Evolutionary conservation across 331 rosid genomes (phyloP).

Genomic region (Malus hybrid): DNA sequence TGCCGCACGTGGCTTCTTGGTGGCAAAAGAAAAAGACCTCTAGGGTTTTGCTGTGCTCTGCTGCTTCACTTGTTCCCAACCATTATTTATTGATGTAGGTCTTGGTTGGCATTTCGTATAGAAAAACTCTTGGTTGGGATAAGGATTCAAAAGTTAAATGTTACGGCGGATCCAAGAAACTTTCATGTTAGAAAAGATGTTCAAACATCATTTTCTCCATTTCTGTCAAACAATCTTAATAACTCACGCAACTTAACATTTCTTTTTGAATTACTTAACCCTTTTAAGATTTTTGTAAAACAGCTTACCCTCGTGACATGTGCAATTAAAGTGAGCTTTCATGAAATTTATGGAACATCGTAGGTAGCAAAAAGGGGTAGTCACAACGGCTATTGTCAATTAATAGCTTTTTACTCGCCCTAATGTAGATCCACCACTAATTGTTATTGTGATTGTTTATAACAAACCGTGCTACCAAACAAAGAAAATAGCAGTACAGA

Average conservation of each 20-base stretch:
- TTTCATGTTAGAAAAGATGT: neutral
- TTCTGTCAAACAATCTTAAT: no score
- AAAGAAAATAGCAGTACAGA: no score
- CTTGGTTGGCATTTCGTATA: neutral
- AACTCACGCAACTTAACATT: no score
- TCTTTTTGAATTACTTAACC: neutral
- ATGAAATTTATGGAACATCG: neutral
- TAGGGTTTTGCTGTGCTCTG: neutral
- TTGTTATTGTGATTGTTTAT: no score
- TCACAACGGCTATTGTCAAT: no score
- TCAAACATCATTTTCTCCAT: neutral
- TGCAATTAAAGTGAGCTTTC: neutral
- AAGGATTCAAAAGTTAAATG: neutral
- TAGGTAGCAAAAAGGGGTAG: neutral
- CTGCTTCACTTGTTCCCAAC: constrained; percentile 8
- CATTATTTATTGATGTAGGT: neutral
- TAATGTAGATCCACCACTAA: no score
- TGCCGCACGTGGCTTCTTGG: constrained; percentile 41
- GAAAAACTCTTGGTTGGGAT: neutral
- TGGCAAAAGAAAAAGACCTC: constrained; percentile 24
- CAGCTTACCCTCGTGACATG: neutral
- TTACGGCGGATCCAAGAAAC: neutral
- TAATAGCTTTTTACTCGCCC: no score
- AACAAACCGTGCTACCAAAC: neutral
- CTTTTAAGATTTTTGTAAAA: neutral